These are phyloP conservation scores for Olyra latifolia DNA, from an alignment of 176 grass and related monocot species.

Conservation along the genomic window DNA sequence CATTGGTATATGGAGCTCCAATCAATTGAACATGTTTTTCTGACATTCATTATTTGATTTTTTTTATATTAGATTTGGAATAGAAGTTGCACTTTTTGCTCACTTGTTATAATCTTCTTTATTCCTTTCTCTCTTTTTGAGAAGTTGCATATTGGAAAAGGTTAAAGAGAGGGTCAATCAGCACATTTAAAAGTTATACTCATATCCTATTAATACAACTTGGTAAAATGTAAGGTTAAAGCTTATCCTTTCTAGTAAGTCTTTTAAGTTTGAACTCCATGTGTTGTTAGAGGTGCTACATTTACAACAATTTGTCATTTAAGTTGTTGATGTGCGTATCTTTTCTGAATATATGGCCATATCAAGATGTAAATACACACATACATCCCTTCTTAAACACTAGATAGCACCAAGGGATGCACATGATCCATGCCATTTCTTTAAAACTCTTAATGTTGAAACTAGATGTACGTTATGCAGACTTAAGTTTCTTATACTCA, in stretches of 20 bases:
- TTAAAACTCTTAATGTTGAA: slow-evolving; percentile 7
- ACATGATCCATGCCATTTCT: slow-evolving; percentile 15
- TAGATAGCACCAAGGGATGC: slow-evolving; percentile 1
- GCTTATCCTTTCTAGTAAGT: background rate
- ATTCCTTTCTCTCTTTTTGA: background rate
- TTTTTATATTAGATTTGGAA: background rate
- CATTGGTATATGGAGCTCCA: background rate
- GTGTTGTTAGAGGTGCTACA: background rate
- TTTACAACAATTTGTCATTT: slow-evolving; percentile 8
- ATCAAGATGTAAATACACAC: background rate
- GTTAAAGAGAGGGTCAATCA: background rate
- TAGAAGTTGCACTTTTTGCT: background rate
- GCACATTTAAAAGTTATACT: background rate
- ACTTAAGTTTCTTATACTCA: background rate
- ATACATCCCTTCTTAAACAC: background rate
- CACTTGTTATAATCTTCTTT: background rate
- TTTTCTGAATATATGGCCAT: slow-evolving; percentile 1
- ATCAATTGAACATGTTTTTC: background rate
- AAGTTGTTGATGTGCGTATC: background rate
- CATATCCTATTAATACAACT: background rate
- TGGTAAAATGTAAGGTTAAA: background rate
- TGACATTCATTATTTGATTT: background rate
- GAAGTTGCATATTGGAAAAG: background rate
- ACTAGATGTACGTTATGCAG: slow-evolving; percentile 3
- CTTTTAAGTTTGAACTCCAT: background rate